Base-by-base conservation (phyloP, 768 basidiomycete genomes). In the Austroboletus festivus region DNA sequence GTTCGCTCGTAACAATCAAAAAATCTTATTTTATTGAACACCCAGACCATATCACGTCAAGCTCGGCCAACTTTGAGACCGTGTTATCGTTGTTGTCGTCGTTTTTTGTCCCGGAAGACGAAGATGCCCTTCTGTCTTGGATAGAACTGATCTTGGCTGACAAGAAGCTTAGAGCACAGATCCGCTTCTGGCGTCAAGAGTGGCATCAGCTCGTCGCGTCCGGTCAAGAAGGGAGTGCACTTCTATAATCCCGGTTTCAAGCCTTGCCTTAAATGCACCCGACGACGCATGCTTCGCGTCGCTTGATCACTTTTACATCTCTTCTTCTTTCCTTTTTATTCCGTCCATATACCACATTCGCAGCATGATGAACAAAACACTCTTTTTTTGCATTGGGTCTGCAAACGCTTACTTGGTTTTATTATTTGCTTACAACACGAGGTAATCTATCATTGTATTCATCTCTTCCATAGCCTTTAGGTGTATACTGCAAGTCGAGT, bases 61-160 rank as follows among this genome's bases (percentile, higher is more conserved):
- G 73, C 31, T 67, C 83, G 6, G 93, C 93, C 21, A 84, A 71
- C 54, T 97, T 99, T 66, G 95, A 99, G 69, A 94, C 88, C 3
- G 83, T 97, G 18, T 73, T 98, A 15, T 93, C 91, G 13, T 72
- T 93, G 13, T 72, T 99, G 9, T 95, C 93, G 1, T 95, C 93
- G 8, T 95, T 93, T 71, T 98, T 96, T 62, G 84, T 97, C 7
- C 89, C 92, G 0, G 89, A 95, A 65, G 83, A 90, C 58, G 95
- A 98, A 52, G 82, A 97, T 57, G 70, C 74, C 4, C 73, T 96
- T 22, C 70, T 99, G 56, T 67, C 73, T 2, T 99, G 94, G 94
- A 82, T 97, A 41, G 79, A 75, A 50, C 77, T 75, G 44, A 69
- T 78, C 42, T 60, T 85, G 16, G 68, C 63, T 21, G 73, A 85